Conservation (phyloP, 257 asterid species). For the Solanum clarkiae region DNA sequence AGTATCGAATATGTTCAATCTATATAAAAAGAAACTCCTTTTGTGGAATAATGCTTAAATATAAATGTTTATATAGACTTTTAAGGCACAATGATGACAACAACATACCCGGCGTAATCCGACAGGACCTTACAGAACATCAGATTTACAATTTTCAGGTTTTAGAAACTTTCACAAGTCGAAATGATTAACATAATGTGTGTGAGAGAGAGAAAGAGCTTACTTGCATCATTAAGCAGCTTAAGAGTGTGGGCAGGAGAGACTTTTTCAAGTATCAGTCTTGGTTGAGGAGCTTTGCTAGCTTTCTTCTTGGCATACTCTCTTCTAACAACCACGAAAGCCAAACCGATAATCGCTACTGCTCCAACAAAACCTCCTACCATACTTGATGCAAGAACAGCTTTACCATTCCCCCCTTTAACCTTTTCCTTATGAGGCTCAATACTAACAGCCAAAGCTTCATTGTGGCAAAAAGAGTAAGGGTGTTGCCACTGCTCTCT, state of each 20-base stretch:
- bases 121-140: neutral
- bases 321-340: slow-evolving; percentile 35
- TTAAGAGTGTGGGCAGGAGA: slow-evolving; percentile 56
- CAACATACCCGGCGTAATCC: neutral
- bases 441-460: slow-evolving; percentile 76
- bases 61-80: neutral
- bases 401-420: slow-evolving; percentile 20
- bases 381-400: slow-evolving; percentile 48
- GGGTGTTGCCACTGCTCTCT: slow-evolving; percentile 35
- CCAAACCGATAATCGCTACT: slow-evolving; percentile 27
- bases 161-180: neutral
- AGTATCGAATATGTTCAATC: neutral
- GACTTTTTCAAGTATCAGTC: slow-evolving; percentile 37
- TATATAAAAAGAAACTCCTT: neutral
- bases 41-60: neutral
- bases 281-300: slow-evolving; percentile 27
- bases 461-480: slow-evolving; percentile 42
- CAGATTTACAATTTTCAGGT: neutral
- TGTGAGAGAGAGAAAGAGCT: neutral
- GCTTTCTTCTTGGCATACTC: slow-evolving; percentile 16
- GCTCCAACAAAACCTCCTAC: slow-evolving; percentile 59
- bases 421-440: slow-evolving; percentile 20
- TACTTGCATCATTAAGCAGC: slow-evolving; percentile 89
- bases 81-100: neutral
- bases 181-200: neutral